phyloP scores from a whole-genome alignment of 1,139 yeast species.

The Maudiozyma humilis region DNA sequence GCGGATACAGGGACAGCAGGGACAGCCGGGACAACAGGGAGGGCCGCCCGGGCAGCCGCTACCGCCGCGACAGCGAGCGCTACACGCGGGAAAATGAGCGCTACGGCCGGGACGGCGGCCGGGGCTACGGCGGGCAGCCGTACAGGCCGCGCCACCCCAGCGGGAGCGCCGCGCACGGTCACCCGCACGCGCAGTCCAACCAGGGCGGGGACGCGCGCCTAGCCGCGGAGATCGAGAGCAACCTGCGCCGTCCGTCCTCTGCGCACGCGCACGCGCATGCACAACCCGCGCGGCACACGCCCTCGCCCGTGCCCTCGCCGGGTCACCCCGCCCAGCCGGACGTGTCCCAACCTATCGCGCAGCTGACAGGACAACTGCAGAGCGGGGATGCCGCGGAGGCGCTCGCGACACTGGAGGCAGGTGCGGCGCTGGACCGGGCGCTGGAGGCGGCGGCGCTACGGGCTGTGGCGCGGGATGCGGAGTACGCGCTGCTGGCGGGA shows the following conservation, averaged over 20 bases:
- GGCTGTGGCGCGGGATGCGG: constrained; percentile 18
- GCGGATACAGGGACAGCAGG: neutral
- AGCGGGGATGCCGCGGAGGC: neutral
- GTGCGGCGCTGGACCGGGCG: constrained; percentile 17
- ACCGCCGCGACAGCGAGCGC: neutral
- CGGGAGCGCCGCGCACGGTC: neutral
- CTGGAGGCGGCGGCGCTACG: constrained; percentile 17
- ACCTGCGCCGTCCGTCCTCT: neutral
- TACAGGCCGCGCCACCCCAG: neutral
- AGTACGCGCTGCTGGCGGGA: constrained; percentile 13
- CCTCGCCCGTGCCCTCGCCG: neutral
- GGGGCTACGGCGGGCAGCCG: neutral
- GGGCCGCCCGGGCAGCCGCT: neutral
- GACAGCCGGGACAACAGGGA: neutral
- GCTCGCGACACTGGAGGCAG: constrained; percentile 15
- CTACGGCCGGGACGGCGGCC: neutral
- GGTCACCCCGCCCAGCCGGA: neutral
- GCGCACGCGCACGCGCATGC: neutral
- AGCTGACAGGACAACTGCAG: neutral
- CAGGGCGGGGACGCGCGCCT: neutral
- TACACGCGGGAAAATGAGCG: neutral
- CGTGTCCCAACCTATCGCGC: neutral
- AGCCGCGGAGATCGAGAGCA: constrained; percentile 1
- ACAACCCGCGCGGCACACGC: neutral
- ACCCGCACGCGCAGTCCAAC: neutral